phyloP scores from a whole-genome alignment of 345 rosid genomes.

The Clarkia xantiana region DNA sequence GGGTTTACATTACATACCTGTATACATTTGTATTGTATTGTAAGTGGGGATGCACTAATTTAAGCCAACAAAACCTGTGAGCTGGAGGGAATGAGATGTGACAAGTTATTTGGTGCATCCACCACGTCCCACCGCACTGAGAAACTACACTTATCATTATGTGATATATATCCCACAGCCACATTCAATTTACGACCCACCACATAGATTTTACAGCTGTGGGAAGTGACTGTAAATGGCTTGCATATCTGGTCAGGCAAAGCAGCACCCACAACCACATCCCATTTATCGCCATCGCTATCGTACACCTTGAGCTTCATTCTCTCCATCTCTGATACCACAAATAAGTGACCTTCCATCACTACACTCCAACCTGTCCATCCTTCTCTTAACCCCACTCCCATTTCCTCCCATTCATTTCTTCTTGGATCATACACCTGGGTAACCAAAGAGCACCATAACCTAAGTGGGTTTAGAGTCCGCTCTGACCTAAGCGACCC shows the following conservation, averaged over 20 bases:
- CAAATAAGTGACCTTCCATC: conserved; percentile 49
- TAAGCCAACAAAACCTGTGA: conserved; percentile 73
- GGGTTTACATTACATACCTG: too few species aligned
- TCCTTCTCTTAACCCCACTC: conserved; percentile 68
- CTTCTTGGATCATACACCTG: conserved; percentile 56
- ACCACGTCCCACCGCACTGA: conserved; percentile 57
- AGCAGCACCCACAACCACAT: conserved; percentile 52
- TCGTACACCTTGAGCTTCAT: conserved; percentile 89
- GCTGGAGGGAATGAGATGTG: conserved; percentile 61
- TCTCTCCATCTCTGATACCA: conserved; percentile 72
- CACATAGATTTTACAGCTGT: conserved; percentile 48
- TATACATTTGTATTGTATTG: too few species aligned
- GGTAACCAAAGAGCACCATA: too few species aligned
- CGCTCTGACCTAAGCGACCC: too few species aligned
- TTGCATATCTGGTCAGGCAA: conserved; percentile 76
- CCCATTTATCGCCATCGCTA: conserved; percentile 52
- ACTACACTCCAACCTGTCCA: conserved; percentile 93
- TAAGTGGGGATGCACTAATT: background rate
- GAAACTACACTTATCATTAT: conserved; percentile 33
- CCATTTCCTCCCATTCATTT: conserved; percentile 66
- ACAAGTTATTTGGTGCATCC: conserved; percentile 43
- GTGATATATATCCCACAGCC: conserved; percentile 53
- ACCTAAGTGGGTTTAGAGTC: too few species aligned
- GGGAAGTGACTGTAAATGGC: conserved; percentile 64
- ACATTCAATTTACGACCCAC: conserved; percentile 62